Base-by-base conservation (phyloP, 2,329 filamentous ascomycete species). In the Colletotrichum sp. region DNA sequence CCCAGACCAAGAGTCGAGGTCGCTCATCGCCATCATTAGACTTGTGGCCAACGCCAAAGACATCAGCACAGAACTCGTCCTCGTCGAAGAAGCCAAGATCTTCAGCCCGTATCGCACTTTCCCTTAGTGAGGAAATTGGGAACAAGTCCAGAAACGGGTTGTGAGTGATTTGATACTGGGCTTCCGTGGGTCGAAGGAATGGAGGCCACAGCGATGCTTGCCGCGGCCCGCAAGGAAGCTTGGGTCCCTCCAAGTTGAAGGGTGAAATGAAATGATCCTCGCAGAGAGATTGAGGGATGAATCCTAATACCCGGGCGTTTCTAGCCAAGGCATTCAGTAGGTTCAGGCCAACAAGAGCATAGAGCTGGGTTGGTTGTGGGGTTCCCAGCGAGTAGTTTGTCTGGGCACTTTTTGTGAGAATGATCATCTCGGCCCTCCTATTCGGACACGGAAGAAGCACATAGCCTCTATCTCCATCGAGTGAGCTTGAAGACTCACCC, bases 1-100 rank as follows among this genome's bases (percentile, higher is more conserved):
- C 86, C 89, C 88, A 90, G 2, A 90, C 86, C 15, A 90, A 81
- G 2, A 90, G 57, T 2, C 81, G 83, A 22, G 83, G 80, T 61
- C 78, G 78, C 27, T 65, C 61, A 30, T 65, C 72, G 5, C 60
- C 65, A 4, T 27, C 28, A n/a, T 61, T 30, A 30, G 27, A 22
- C 16, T 57, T 48, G 57, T 59, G 68, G 8, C 66, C 68, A 6
- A 67, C 19, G 25, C 68, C 65, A 15, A 77, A 64, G 5, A 76
- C 30, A 32, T 75, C 73, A 15, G 16, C 16, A n/a, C 73, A 75
- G 15, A 75, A 66, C 19, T 57, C 73, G 44, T 72, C 68, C 22
- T 75, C 73, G 19, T 75, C 73, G n/a, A 72, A 52, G 27, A 66
- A 52, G 6, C 61, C 70, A 19, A 72, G 63, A n/a, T 68, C 68